These are phyloP conservation scores for Powellomyces hirtus DNA, from an alignment of 192 early-diverging fungal species.

Conservation along the genomic window DNA sequence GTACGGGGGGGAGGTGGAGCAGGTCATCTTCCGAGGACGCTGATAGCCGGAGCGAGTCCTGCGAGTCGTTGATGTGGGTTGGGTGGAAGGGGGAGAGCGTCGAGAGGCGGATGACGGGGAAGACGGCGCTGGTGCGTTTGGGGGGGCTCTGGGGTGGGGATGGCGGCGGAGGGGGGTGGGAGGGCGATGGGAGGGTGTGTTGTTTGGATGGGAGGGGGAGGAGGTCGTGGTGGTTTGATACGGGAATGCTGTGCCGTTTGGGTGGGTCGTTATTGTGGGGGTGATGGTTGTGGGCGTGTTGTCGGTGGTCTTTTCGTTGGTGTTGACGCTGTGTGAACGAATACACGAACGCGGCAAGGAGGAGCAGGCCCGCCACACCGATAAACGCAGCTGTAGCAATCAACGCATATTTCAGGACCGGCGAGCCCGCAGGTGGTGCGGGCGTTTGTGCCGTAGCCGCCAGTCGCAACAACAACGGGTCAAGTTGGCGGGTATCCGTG, in stretches of 20 bases:
- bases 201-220: not conserved
- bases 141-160: not conserved
- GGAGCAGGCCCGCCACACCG: not conserved
- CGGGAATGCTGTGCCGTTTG: not conserved
- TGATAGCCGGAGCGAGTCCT: not conserved
- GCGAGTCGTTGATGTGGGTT: not conserved
- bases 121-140: conserved; percentile 1
- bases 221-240: not conserved
- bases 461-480: not conserved
- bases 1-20: too few relatives aligned
- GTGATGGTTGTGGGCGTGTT: not conserved
- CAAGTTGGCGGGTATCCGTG: not conserved
- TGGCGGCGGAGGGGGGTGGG: not conserved
- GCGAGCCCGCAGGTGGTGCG: not conserved
- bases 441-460: not conserved
- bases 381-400: not conserved
- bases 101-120: not conserved
- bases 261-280: not conserved
- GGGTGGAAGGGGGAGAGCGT: not conserved
- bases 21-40: too few relatives aligned
- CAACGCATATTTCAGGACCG: not conserved
- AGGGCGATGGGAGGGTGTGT: not conserved
- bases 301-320: not conserved
- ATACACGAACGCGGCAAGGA: not conserved
- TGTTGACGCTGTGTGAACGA: not conserved